Evolutionary conservation across 306 rosid genomes (phyloP).

Genomic region (Medicago arabica): DNA sequence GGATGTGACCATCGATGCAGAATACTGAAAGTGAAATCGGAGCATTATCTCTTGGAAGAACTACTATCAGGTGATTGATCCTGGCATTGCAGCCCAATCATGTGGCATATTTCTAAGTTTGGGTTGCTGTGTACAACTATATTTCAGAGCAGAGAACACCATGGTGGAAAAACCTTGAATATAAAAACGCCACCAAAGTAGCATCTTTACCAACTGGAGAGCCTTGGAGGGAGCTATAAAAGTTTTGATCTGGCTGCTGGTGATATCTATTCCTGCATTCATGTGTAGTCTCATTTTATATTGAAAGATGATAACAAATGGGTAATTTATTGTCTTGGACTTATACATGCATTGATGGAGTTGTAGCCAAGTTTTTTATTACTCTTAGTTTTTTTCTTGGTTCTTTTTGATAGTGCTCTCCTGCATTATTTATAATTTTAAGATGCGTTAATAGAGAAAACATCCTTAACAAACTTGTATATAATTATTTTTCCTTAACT

Average conservation of each 20-base stretch:
- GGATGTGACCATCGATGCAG: constrained; percentile 58
- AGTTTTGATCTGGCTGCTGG: constrained; percentile 36
- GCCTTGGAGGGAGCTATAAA: constrained; percentile 46
- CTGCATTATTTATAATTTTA: constrained; percentile 32
- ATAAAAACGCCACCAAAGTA: constrained; percentile 22
- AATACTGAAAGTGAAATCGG: constrained; percentile 90
- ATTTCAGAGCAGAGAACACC: constrained; percentile 21
- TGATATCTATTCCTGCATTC: constrained; percentile 35
- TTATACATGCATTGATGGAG: constrained; percentile 27
- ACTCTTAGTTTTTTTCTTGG: neutral
- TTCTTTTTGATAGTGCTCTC: constrained; percentile 26
- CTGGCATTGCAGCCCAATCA: constrained; percentile 19
- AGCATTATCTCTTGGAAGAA: constrained; percentile 94
- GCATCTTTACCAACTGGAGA: constrained; percentile 21
- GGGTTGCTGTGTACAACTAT: constrained; percentile 33
- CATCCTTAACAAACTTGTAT: constrained; percentile 40
- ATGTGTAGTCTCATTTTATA: constrained; percentile 32
- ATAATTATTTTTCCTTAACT: constrained; percentile 41
- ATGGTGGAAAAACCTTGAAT: constrained; percentile 31
- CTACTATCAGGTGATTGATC: constrained; percentile 70
- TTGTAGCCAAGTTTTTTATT: constrained; percentile 30
- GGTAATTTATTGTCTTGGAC: constrained; percentile 14
- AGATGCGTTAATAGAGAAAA: constrained; percentile 23
- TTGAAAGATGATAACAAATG: constrained; percentile 13
- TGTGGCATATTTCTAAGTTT: constrained; percentile 37